phyloP scores from a whole-genome alignment of 2,329 filamentous ascomycete genomes.

The Penicillium brasilianum region DNA sequence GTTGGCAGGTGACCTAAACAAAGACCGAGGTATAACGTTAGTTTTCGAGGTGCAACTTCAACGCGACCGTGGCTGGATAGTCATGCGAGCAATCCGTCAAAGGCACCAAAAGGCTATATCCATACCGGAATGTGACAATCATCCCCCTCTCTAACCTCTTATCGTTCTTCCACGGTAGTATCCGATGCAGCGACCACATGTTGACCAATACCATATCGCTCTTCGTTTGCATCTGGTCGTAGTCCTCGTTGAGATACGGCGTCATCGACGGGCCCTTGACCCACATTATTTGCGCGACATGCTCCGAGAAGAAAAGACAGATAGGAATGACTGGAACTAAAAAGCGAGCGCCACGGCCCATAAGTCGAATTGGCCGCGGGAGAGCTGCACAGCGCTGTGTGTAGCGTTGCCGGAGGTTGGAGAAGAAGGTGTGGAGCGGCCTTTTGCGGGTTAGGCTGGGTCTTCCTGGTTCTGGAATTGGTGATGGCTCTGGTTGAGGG shows the following conservation, averaged over 20 bases:
- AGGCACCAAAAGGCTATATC: not conserved
- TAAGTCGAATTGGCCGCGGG: slow-evolving; percentile 34
- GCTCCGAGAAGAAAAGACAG: slow-evolving; percentile 46
- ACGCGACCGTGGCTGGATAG: not conserved
- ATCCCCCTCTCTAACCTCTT: slow-evolving; percentile 70
- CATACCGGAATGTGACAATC: slow-evolving; percentile 67
- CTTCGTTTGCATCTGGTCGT: slow-evolving; percentile 50
- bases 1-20: slow-evolving; percentile 68
- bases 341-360: slow-evolving; percentile 35
- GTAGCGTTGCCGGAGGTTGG: slow-evolving; percentile 36
- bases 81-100: not conserved
- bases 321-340: slow-evolving; percentile 45
- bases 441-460: slow-evolving; percentile 19
- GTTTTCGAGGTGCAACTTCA: not conserved
- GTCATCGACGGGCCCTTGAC: slow-evolving; percentile 70
- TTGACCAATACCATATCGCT: slow-evolving; percentile 52
- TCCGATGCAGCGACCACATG: slow-evolving; percentile 54
- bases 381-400: slow-evolving; percentile 35
- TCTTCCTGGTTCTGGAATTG: slow-evolving; percentile 14
- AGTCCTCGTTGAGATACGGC: slow-evolving; percentile 73
- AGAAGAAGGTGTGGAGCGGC: slow-evolving; percentile 29
- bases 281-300: slow-evolving; percentile 49
- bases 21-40: slow-evolving; percentile 6
- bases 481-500: slow-evolving; percentile 7
- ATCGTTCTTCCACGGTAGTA: slow-evolving; percentile 55